phyloP scores from a whole-genome alignment of 768 basidiomycete genomes.

The Leccinum longicurvipes region DNA sequence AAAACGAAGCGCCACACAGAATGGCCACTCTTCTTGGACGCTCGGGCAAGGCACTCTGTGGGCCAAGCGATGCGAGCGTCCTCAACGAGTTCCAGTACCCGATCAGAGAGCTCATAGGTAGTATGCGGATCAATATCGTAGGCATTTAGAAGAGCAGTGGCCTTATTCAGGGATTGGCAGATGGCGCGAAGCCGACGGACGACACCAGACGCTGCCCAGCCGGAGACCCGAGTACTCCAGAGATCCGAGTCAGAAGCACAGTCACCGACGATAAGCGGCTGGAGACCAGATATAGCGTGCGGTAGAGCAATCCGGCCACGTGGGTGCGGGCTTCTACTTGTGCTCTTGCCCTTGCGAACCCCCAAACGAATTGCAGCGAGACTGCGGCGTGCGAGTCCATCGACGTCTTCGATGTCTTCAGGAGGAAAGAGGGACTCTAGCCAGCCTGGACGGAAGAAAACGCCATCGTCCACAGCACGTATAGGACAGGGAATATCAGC shows the following conservation, averaged over 20 bases:
- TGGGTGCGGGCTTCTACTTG: constrained; percentile 30
- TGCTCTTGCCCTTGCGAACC: constrained; percentile 20
- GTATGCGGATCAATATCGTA: constrained; percentile 69
- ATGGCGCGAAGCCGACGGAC: constrained; percentile 70
- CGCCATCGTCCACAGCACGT: constrained; percentile 64
- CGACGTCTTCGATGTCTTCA: constrained; percentile 19
- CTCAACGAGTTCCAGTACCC: constrained; percentile 69
- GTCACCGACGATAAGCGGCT: constrained; percentile 77
- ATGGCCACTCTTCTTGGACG: constrained; percentile 47
- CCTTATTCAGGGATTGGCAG: constrained; percentile 64
- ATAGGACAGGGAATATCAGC: constrained; percentile 47
- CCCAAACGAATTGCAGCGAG: constrained; percentile 24
- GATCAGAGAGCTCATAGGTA: constrained; percentile 64
- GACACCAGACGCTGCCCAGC: constrained; percentile 61
- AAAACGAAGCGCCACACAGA: constrained; percentile 82
- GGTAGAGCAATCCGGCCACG: constrained; percentile 11
- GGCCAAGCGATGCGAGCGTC: constrained; percentile 78
- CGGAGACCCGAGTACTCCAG: constrained; percentile 57
- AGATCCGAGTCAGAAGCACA: constrained; percentile 60
- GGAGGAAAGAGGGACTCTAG: constrained; percentile 41
- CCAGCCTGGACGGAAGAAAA: constrained; percentile 65
- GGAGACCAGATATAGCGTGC: constrained; percentile 31
- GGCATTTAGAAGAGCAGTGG: constrained; percentile 57
- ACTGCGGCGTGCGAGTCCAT: constrained; percentile 9
- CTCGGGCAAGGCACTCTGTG: constrained; percentile 58